phyloP scores from a whole-genome alignment of 495 filamentous ascomycete species.

The Xylaria venustula region DNA sequence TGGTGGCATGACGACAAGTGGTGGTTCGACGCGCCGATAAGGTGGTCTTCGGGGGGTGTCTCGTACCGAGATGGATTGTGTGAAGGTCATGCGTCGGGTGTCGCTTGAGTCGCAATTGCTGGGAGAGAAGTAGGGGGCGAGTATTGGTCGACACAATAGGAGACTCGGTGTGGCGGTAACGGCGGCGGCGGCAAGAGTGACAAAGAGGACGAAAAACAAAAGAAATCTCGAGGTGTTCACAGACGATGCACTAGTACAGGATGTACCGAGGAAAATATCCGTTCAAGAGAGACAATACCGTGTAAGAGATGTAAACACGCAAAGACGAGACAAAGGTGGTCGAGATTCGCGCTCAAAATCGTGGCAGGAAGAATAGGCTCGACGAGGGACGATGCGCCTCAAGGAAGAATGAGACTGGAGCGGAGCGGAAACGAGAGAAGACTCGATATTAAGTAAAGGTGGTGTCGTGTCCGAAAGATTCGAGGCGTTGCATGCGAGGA shows the following conservation, averaged over 20 bases:
- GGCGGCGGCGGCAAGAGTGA: constrained; percentile 11
- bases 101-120: constrained; percentile 12
- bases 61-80: constrained; percentile 6
- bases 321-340: constrained; percentile 21
- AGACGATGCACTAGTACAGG: constrained; percentile 9
- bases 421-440: constrained; percentile 19
- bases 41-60: constrained; percentile 16
- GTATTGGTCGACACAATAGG: constrained; percentile 6
- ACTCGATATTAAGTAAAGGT: constrained; percentile 27
- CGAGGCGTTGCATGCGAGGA: constrained; percentile 18
- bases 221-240: constrained; percentile 19
- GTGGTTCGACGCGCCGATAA: constrained; percentile 36
- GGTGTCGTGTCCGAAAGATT: constrained; percentile 21
- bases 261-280: constrained; percentile 12
- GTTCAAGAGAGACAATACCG: constrained; percentile 5
- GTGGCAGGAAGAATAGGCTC: constrained; percentile 7
- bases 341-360: constrained; percentile 18
- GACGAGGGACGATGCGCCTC: constrained; percentile 28
- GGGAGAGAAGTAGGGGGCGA: constrained; percentile 14
- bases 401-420: constrained; percentile 22
- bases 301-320: constrained; percentile 10
- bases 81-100: constrained; percentile 16
- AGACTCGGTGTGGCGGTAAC: constrained; percentile 9
- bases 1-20: constrained; percentile 60
- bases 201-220: constrained; percentile 31